Percentiles rank a stretch among this genome's conserved stretches.
Conservation (phyloP, 345 rosid genomes). For the Erysimum cheiranthoides region DNA sequence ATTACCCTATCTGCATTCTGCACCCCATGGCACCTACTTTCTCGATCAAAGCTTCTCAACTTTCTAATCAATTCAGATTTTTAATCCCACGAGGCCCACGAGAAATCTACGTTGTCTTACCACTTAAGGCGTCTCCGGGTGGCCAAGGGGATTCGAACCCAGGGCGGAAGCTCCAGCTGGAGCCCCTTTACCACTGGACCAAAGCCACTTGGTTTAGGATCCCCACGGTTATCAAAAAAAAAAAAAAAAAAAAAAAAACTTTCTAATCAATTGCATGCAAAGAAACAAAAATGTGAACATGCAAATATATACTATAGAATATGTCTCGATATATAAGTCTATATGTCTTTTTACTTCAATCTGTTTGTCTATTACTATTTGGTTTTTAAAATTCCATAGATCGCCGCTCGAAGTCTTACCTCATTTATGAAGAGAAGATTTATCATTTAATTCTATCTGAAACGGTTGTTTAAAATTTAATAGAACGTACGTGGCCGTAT, state of each 20-base stretch:
- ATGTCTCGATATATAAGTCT: slow-evolving; percentile 4
- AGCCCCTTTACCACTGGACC: too few species aligned
- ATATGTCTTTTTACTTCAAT: neutral
- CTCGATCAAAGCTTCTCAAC: slow-evolving; percentile 37
- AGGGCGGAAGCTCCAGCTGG: too few species aligned
- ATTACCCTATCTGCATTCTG: slow-evolving; percentile 33
- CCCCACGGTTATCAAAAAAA: too few species aligned
- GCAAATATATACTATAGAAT: neutral
- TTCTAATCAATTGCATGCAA: slow-evolving; percentile 42
- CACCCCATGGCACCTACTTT: slow-evolving; percentile 21
- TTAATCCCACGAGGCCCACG: too few species aligned
- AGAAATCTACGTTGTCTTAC: too few species aligned
- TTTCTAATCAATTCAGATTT: slow-evolving; percentile 42
- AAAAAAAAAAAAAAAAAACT: too few species aligned
- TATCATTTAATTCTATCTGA: neutral
- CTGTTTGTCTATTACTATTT: slow-evolving; percentile 7
- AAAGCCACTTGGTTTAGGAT: too few species aligned
- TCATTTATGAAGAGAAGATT: slow-evolving; percentile 25
- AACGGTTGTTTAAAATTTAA: neutral
- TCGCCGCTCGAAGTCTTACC: slow-evolving; percentile 19
- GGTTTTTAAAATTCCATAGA: slow-evolving; percentile 9
- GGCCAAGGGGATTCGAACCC: too few species aligned
- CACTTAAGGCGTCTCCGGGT: too few species aligned
- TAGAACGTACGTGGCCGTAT: neutral
- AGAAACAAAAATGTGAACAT: slow-evolving; percentile 28